phyloP scores from a whole-genome alignment of 352 stramenopile genomes.

The Phytophthora vignae region DNA sequence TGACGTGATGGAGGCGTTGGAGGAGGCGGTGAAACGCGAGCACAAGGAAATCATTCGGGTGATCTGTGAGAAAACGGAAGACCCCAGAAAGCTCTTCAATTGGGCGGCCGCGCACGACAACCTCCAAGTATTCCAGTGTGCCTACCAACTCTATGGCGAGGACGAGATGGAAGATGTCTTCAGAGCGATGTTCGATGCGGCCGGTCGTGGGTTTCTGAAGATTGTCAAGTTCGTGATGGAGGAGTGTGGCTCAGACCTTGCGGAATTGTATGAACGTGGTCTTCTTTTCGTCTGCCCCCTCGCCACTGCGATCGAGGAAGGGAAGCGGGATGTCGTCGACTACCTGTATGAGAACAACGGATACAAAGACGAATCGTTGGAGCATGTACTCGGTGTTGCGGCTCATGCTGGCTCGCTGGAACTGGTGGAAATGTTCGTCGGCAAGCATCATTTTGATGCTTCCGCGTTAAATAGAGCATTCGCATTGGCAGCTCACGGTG shows the following conservation, averaged over 20 bases:
- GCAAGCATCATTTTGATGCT: not conserved
- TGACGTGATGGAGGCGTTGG: constrained; percentile 3
- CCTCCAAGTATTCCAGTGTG: not conserved
- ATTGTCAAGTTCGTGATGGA: constrained; percentile 13
- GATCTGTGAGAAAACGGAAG: not conserved
- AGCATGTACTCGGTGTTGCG: not conserved
- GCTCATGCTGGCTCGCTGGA: not conserved
- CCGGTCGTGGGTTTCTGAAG: not conserved
- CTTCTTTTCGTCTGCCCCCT: not conserved
- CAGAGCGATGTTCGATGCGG: not conserved
- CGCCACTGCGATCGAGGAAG: not conserved
- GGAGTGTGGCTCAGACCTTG: no score
- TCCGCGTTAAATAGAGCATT: not conserved
- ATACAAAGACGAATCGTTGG: not conserved
- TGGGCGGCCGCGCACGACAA: not conserved
- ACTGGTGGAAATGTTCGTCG: not conserved
- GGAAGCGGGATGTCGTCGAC: not conserved
- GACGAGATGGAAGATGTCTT: not conserved
- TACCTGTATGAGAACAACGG: not conserved
- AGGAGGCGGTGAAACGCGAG: constrained; percentile 4
- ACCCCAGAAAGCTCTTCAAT: not conserved
- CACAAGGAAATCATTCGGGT: not conserved
- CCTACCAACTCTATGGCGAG: not conserved
- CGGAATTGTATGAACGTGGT: no score
- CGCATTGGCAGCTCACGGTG: not conserved